Evolutionary conservation across 495 filamentous ascomycete species (phyloP), one percentile per base, ranked within the genome.

Genomic region (Lophium mytilinum): DNA sequence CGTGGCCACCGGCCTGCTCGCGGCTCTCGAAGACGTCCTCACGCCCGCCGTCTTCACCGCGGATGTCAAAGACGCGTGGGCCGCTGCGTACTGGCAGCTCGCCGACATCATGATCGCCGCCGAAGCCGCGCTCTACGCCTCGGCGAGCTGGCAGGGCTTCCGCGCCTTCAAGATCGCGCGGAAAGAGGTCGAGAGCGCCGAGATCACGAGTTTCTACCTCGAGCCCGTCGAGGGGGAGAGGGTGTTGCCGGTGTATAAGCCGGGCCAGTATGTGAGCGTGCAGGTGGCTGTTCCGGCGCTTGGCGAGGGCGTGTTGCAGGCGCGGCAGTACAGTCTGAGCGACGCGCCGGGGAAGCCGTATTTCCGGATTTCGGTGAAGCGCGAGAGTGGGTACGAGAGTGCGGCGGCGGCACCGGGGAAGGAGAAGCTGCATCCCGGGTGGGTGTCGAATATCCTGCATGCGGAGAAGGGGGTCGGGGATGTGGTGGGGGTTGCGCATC

Each of bases 321-420:
- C 78, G n/a, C 72, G 86, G 45, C 86, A 89, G 73, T 90, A 89
- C 71, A 85, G 81, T 15, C 80, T 90, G 49, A 82, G 78, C 68
- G 85, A 87, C 48, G 72, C 74, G 43, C 84, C 81, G 5, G 66
- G 69, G 0, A 62, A 71, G 17, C 74, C 79, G 30, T 81, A 82
- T 67, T 87, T 86, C 72, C 82, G 86, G 51, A 83, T 89, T 71
- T 83, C 75, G 52, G 79, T 90, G 58, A 87, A 87, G 78, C 80
- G 75, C 49, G 85, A 89, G 68, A 62, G 69, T 4, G 83, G 80
- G 21, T 56, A 80, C 15, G 62, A 78, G 30, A 60, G 60, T n/a
- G 71, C 72, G 34, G 55, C 66, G 43, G 58, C 70, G 35, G 24
- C 3, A 6, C 24, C 24, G 24, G 24, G 24, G 24, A 6, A 3